Percentiles rank a stretch among this genome's conserved stretches.
Conservation (phyloP, 495 filamentous ascomycete species). For the Pseudevernia furfuracea region DNA sequence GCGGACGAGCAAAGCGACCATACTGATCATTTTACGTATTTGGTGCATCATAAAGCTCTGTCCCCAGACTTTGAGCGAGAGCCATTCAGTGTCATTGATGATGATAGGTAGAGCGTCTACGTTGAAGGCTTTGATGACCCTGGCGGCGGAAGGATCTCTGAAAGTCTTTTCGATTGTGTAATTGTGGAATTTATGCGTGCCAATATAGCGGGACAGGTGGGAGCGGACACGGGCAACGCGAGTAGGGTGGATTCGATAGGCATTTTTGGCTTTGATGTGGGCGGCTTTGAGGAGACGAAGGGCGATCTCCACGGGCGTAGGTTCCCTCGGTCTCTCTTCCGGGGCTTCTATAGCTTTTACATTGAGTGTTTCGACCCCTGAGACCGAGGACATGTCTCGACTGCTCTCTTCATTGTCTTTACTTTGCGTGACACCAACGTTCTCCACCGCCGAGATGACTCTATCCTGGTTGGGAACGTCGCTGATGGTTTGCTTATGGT, state of each 20-base stretch:
- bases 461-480: not conserved
- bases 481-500: constrained; percentile 9
- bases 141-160: constrained; percentile 72
- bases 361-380: not conserved
- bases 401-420: not conserved
- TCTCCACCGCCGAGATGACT: not conserved
- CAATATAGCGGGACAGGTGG: constrained; percentile 61
- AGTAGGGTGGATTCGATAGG: constrained; percentile 67
- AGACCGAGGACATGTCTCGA: not conserved
- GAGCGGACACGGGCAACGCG: constrained; percentile 67
- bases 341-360: constrained; percentile 1
- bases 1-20: constrained; percentile 76
- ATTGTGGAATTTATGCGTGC: constrained; percentile 89
- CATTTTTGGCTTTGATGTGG: constrained; percentile 66
- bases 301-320: constrained; percentile 45
- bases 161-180: constrained; percentile 83
- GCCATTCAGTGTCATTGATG: constrained; percentile 88
- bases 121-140: constrained; percentile 83
- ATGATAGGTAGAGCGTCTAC: constrained; percentile 63
- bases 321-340: constrained; percentile 3
- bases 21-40: constrained; percentile 96
- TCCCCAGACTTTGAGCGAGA: constrained; percentile 89
- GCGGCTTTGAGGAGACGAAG: constrained; percentile 70
- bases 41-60: constrained; percentile 99
- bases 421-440: not conserved